A percentile compares a stretch with the other conserved stretches of the same genome.
These are phyloP conservation scores for Hericium alpestre DNA, from an alignment of 768 basidiomycete species.

Conservation along the genomic window DNA sequence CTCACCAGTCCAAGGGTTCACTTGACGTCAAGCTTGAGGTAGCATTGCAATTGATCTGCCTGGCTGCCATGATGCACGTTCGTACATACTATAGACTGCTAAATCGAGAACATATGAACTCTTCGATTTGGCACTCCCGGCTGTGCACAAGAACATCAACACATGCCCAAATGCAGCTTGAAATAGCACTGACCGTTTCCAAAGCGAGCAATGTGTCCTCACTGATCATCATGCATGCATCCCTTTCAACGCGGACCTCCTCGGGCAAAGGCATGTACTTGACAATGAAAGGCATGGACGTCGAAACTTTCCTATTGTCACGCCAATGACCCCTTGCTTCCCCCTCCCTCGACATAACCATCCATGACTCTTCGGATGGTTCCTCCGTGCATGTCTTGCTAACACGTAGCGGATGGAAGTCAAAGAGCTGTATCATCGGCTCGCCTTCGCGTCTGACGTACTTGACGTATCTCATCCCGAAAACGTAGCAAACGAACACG, in stretches of 20 bases:
- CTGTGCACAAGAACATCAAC: too few relatives aligned
- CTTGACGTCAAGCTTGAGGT: too few relatives aligned
- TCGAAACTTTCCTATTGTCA: not conserved
- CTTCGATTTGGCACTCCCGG: not conserved
- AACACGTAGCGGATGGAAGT: constrained; percentile 8
- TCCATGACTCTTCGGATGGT: not conserved
- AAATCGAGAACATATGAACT: not conserved
- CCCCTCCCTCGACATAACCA: not conserved
- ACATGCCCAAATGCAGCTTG: not conserved
- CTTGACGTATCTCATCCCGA: constrained; percentile 8
- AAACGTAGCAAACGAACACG: constrained; percentile 8
- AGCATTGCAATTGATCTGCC: too few relatives aligned
- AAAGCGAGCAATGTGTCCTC: constrained; percentile 9
- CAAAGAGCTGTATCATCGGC: constrained; percentile 4
- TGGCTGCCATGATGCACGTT: too few relatives aligned
- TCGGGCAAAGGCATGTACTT: constrained; percentile 4
- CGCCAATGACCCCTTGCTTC: not conserved
- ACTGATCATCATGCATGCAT: constrained; percentile 9
- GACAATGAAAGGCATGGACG: constrained; percentile 1
- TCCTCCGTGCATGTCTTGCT: constrained; percentile 5
- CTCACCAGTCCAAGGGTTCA: too few relatives aligned
- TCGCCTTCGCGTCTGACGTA: not conserved
- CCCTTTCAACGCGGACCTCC: not conserved
- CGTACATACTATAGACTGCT: not conserved
- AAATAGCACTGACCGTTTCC: constrained; percentile 7